Evolutionary conservation across 1,139 yeast species (phyloP).

Genomic region (Arxiozyma slooffiae): DNA sequence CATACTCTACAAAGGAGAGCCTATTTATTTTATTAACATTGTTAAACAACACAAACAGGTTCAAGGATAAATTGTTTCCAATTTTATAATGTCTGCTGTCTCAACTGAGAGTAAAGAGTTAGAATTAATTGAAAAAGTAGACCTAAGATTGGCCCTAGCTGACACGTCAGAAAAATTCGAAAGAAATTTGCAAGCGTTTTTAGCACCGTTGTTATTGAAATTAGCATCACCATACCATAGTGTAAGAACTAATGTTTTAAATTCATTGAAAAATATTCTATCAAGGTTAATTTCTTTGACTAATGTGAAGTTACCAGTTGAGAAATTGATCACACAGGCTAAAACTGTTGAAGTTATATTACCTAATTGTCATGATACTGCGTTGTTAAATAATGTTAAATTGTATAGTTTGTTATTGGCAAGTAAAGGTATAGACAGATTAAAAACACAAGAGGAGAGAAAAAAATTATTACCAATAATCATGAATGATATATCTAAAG

Average conservation of each 20-base stretch:
- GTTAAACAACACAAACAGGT: too few relatives aligned
- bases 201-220: slow-evolving; percentile 72
- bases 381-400: slow-evolving; percentile 40
- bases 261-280: slow-evolving; percentile 55
- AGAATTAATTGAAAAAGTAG: slow-evolving; percentile 62
- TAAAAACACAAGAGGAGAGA: slow-evolving; percentile 30
- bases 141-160: slow-evolving; percentile 73
- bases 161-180: slow-evolving; percentile 58
- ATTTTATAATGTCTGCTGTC: not conserved
- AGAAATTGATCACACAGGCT: slow-evolving; percentile 54
- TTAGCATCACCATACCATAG: slow-evolving; percentile 59
- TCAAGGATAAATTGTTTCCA: not conserved
- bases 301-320: slow-evolving; percentile 49
- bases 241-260: slow-evolving; percentile 62
- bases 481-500: slow-evolving; percentile 38
- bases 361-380: slow-evolving; percentile 29
- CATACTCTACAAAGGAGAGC: too few relatives aligned
- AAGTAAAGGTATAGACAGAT: slow-evolving; percentile 54
- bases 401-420: slow-evolving; percentile 59
- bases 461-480: slow-evolving; percentile 40
- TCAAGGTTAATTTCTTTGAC: slow-evolving; percentile 57
- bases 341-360: slow-evolving; percentile 34
- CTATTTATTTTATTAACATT: too few relatives aligned
- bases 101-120: slow-evolving; percentile 37
- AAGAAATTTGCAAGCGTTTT: slow-evolving; percentile 47